A percentile compares a stretch with the other conserved stretches of the same genome.
Evolutionary conservation across 2,329 filamentous ascomycete species (phyloP).

Genomic region (Cryphonectria naterciae): DNA sequence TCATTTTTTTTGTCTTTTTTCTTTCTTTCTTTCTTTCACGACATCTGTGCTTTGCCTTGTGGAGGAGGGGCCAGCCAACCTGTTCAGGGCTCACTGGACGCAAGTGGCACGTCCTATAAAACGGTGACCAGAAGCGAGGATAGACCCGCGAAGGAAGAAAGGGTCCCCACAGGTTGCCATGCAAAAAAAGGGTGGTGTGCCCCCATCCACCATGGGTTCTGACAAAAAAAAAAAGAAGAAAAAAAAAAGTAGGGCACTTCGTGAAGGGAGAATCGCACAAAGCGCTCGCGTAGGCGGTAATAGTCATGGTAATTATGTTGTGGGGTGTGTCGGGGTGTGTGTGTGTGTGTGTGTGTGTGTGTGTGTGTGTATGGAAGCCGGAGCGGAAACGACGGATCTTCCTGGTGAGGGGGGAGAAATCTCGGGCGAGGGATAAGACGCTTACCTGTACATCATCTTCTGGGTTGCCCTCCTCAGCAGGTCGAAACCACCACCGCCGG

Average conservation of each 20-base stretch:
- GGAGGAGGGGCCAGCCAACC: slow-evolving; percentile 4
- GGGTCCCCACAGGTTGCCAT: slow-evolving; percentile 1
- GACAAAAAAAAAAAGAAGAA: not conserved
- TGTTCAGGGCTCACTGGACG: slow-evolving; percentile 17
- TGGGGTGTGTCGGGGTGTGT: not conserved
- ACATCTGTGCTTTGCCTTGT: not conserved
- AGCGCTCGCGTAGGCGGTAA: slow-evolving; percentile 1
- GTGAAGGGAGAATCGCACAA: not conserved
- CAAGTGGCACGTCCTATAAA: not conserved
- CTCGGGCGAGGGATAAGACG: not conserved
- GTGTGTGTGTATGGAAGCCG: not conserved
- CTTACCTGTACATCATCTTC: slow-evolving; percentile 65
- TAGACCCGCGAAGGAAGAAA: not conserved
- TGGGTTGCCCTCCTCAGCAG: slow-evolving; percentile 64
- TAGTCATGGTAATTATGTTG: not conserved
- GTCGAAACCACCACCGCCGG: slow-evolving; percentile 57
- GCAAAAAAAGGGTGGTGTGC: slow-evolving; percentile 3
- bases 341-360: not conserved
- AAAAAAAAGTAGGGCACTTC: not conserved
- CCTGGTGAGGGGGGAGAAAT: not conserved
- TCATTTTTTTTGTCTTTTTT: not conserved
- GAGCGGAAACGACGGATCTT: not conserved
- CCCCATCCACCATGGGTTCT: not conserved
- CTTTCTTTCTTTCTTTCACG: not conserved
- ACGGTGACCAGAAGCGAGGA: not conserved